A percentile compares a stretch with the other conserved stretches of the same genome.
Evolutionary conservation across 1,284 basidiomycete genomes (phyloP).

Genomic region (Ceratobasidium sp.): DNA sequence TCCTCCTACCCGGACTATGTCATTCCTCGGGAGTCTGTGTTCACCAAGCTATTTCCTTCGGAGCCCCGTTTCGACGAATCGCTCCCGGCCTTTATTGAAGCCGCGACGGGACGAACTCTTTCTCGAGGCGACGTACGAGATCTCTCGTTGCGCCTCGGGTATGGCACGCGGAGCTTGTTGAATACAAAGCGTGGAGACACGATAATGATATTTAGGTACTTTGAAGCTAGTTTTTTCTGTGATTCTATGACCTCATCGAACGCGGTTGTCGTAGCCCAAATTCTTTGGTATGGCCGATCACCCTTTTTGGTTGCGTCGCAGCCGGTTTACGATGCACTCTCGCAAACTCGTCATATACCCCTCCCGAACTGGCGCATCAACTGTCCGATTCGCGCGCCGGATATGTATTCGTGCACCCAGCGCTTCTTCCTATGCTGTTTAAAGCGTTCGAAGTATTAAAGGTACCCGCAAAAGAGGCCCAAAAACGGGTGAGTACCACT

Average conservation of each 20-base stretch:
- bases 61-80: conserved; percentile 54
- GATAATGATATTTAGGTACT: conserved; percentile 62
- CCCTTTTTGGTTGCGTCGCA: conserved; percentile 65
- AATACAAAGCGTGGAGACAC: conserved; percentile 47
- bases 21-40: conserved; percentile 60
- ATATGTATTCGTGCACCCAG: conserved; percentile 65
- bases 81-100: conserved; percentile 73
- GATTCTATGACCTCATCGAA: background rate
- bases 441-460: conserved; percentile 60
- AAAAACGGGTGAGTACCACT: conserved; percentile 60
- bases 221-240: background rate
- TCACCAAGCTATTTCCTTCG: conserved; percentile 61
- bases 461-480: conserved; percentile 57
- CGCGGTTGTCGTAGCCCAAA: conserved; percentile 57
- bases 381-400: conserved; percentile 65
- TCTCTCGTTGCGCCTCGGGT: conserved; percentile 66
- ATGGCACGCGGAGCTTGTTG: conserved; percentile 60
- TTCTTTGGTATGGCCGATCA: conserved; percentile 69
- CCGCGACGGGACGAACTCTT: conserved; percentile 64
- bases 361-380: conserved; percentile 61
- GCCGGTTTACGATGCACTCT: conserved; percentile 64
- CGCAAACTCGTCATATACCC: conserved; percentile 61
- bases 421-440: conserved; percentile 60
- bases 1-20: conserved; percentile 51
- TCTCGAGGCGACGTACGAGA: conserved; percentile 66